phyloP scores from a whole-genome alignment of 2,329 filamentous ascomycete genomes.

The Pochonia chlamydosporia region DNA sequence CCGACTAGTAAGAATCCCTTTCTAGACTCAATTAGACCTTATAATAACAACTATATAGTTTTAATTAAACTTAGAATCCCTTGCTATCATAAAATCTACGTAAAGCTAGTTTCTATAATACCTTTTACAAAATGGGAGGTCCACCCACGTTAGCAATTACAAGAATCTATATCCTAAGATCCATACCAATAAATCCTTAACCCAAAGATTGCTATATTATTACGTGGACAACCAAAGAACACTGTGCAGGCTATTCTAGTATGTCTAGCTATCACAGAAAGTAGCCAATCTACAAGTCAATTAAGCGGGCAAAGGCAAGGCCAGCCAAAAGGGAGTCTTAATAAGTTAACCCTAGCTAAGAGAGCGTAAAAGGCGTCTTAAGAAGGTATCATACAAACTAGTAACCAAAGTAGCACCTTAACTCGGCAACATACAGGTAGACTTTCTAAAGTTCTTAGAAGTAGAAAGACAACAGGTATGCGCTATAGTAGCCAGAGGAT shows the following conservation, averaged over 20 bases:
- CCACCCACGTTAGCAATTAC: neutral
- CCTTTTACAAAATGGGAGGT: neutral
- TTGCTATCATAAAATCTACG: conserved; percentile 6
- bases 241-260: neutral
- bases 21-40: neutral
- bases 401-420: neutral
- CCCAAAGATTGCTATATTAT: conserved; percentile 1
- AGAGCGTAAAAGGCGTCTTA: neutral
- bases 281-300: neutral
- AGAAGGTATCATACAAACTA: neutral
- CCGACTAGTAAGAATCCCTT: neutral
- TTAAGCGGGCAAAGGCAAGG: neutral
- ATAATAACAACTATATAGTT: conserved; percentile 1
- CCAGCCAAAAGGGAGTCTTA: neutral
- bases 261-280: neutral
- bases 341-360: neutral
- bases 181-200: conserved; percentile 5
- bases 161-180: conserved; percentile 1
- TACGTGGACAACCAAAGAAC: too few relatives aligned
- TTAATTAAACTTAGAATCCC: conserved; percentile 4
- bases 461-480: neutral
- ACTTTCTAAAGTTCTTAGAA: neutral
- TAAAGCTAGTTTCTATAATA: conserved; percentile 2
- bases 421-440: neutral
- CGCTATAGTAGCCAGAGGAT: neutral